Evolutionary conservation across 441 rosid species (phyloP).

Genomic region (Daphne laureola): DNA sequence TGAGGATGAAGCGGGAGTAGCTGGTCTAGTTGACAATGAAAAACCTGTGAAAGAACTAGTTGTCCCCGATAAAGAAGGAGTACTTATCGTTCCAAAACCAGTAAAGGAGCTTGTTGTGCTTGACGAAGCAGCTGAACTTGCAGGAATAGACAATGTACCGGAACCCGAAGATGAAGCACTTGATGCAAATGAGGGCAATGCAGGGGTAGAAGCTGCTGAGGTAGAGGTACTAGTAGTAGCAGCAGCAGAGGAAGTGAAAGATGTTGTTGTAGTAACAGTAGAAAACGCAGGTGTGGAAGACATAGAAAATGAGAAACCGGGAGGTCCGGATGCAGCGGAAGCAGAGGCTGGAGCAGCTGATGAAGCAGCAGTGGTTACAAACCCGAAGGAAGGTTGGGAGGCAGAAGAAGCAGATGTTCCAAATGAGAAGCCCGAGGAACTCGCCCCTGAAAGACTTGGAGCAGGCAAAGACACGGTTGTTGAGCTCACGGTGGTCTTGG

Average conservation of each 20-base stretch:
- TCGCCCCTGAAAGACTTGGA: slow-evolving; percentile 20
- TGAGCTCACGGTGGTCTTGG: slow-evolving; percentile 22
- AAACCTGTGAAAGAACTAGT: slow-evolving; percentile 48
- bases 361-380: slow-evolving; percentile 36
- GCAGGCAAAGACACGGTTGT: slow-evolving; percentile 24
- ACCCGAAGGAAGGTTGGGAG: slow-evolving; percentile 35
- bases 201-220: slow-evolving; percentile 25
- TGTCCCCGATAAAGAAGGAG: slow-evolving; percentile 40
- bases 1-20: slow-evolving; percentile 38
- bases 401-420: slow-evolving; percentile 32
- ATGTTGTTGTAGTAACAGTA: slow-evolving; percentile 45
- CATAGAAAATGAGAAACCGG: slow-evolving; percentile 23
- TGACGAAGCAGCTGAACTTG: slow-evolving; percentile 27
- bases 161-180: slow-evolving; percentile 27
- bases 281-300: slow-evolving; percentile 46
- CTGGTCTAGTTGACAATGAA: slow-evolving; percentile 39
- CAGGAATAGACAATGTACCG: slow-evolving; percentile 18
- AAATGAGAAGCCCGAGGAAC: slow-evolving; percentile 40
- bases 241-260: slow-evolving; percentile 39
- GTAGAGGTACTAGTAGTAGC: slow-evolving; percentile 31
- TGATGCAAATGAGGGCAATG: slow-evolving; percentile 39
- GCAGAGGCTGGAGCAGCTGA: slow-evolving; percentile 36
- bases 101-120: slow-evolving; percentile 36
- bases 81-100: slow-evolving; percentile 35
- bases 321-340: slow-evolving; percentile 26